A percentile compares a stretch with the other conserved stretches of the same genome.
Conservation (phyloP, 495 filamentous ascomycete genomes). For the Podospora pseudopauciseta region DNA sequence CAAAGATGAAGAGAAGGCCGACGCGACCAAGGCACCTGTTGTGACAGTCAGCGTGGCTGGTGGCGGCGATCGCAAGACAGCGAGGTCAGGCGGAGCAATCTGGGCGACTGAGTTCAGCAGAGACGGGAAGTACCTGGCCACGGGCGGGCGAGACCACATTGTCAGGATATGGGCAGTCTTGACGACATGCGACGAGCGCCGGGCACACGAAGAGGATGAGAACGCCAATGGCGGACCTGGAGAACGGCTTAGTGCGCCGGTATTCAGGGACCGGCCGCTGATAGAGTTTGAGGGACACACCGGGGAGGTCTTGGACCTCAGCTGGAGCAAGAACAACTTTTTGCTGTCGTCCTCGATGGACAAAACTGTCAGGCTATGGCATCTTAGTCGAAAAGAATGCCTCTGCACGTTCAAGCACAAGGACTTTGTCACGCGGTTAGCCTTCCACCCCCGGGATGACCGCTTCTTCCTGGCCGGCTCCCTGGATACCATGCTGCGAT, state of each 20-base stretch:
- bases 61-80: conserved; percentile 33
- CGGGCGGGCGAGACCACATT: conserved; percentile 80
- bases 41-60: conserved; percentile 39
- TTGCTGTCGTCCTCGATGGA: conserved; percentile 96
- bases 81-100: conserved; percentile 56
- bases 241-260: conserved; percentile 77
- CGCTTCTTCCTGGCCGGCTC: conserved; percentile 95
- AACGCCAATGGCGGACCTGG: conserved; percentile 48
- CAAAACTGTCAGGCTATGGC: conserved; percentile 95
- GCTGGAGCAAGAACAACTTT: conserved; percentile 99
- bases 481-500: conserved; percentile 81
- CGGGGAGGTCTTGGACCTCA: conserved; percentile 83
- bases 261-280: conserved; percentile 76
- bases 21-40: conserved; percentile 28
- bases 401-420: conserved; percentile 95
- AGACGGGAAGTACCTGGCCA: conserved; percentile 87
- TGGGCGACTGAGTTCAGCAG: conserved; percentile 94
- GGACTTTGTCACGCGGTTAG: conserved; percentile 92
- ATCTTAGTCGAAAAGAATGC: conserved; percentile 78
- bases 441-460: conserved; percentile 93
- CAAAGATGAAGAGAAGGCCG: conserved; percentile 6
- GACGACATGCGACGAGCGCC: conserved; percentile 72
- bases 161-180: conserved; percentile 92
- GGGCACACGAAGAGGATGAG: conserved; percentile 66
- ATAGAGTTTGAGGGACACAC: conserved; percentile 82